phyloP scores from a whole-genome alignment of 495 filamentous ascomycete species.

The Apiosordaria backusii region DNA sequence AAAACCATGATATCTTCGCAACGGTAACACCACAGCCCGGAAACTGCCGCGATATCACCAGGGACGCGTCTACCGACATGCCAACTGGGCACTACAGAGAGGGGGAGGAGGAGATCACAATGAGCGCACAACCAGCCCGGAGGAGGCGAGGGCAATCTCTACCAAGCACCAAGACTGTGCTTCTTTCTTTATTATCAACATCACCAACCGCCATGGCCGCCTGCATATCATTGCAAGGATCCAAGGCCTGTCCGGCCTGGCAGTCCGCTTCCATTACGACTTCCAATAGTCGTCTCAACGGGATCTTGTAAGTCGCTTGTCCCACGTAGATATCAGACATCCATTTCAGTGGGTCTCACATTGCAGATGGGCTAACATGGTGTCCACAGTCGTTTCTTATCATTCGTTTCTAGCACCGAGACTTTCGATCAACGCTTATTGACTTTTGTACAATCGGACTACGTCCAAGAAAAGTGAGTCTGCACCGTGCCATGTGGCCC shows the following conservation, averaged over 20 bases:
- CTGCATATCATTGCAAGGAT: constrained; percentile 80
- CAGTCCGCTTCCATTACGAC: constrained; percentile 77
- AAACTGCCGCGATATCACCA: constrained; percentile 2
- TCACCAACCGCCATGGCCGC: constrained; percentile 29
- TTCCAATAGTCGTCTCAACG: constrained; percentile 59
- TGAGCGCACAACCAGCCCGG: constrained; percentile 8
- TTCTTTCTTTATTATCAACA: constrained; percentile 24
- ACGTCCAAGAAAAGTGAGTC: constrained; percentile 70
- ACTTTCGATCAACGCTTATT: constrained; percentile 76
- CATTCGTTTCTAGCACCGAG: constrained; percentile 68
- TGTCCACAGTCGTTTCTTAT: constrained; percentile 72
- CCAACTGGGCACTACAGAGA: background rate
- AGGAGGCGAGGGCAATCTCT: constrained; percentile 13
- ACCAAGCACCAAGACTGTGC: constrained; percentile 11
- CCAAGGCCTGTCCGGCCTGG: constrained; percentile 81
- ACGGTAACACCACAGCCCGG: constrained; percentile 17
- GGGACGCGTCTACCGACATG: constrained; percentile 7
- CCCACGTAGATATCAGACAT: background rate
- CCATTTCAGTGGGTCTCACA: background rate
- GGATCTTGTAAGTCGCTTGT: constrained; percentile 66
- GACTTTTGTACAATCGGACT: constrained; percentile 69
- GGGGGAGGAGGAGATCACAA: constrained; percentile 13
- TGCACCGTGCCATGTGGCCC: background rate
- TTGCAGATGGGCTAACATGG: constrained; percentile 11
- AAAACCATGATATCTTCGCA: constrained; percentile 24